These are phyloP conservation scores for Cryptomeria japonica DNA, from an alignment of 75 land plant species.

Conservation along the genomic window DNA sequence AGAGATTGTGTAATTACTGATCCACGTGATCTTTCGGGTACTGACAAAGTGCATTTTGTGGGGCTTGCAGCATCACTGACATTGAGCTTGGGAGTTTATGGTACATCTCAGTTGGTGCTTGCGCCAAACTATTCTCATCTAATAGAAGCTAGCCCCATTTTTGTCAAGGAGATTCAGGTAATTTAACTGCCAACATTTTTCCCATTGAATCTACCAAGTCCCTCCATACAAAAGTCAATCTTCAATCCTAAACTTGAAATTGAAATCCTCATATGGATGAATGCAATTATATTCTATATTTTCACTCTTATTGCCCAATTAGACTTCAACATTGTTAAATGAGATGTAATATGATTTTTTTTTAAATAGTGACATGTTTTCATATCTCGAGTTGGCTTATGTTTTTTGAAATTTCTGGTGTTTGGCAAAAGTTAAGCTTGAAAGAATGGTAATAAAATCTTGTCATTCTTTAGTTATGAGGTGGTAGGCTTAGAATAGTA, in stretches of 20 bases:
- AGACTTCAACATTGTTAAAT: neutral
- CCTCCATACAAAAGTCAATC: neutral
- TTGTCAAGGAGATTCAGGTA: slow-evolving; percentile 26
- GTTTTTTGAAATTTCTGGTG: neutral
- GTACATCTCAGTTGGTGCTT: slow-evolving; percentile 32
- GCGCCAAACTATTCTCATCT: slow-evolving; percentile 47
- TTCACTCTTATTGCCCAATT: neutral
- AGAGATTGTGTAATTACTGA: neutral
- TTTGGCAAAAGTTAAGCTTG: neutral
- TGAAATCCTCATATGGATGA: neutral
- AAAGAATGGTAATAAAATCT: neutral
- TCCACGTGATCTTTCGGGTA: neutral
- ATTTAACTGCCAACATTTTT: neutral
- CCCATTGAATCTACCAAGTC: neutral
- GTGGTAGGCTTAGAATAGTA: slow-evolving; percentile 11
- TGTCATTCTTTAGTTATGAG: slow-evolving; percentile 13
- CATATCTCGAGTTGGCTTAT: neutral
- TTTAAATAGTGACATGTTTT: neutral
- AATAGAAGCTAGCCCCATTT: slow-evolving; percentile 28
- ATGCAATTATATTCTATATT: neutral
- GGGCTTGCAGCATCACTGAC: slow-evolving; percentile 32
- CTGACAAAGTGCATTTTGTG: neutral
- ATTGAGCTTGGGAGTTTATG: slow-evolving; percentile 35
- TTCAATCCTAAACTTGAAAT: neutral
- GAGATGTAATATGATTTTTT: neutral